Conservation (phyloP, 805 yeast genomes). For the Candida ortonii region DNA sequence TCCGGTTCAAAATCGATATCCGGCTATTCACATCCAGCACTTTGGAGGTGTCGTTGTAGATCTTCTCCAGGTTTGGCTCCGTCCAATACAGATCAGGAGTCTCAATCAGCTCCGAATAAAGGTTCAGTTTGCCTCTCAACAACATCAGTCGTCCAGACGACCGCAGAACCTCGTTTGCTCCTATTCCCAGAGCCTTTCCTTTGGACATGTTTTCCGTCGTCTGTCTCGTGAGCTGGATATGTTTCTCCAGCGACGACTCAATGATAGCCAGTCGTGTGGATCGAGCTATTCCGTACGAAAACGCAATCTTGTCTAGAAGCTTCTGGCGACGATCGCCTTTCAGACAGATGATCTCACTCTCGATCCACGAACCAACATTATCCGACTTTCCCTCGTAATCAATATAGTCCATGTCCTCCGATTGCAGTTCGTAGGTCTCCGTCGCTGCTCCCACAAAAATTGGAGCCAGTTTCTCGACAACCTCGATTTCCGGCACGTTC, state of each 20-base stretch:
- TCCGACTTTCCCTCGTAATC: constrained; percentile 16
- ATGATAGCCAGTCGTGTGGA: constrained; percentile 82
- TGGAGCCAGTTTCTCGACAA: constrained; percentile 49
- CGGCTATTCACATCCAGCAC: constrained; percentile 75
- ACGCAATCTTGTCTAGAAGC: constrained; percentile 78
- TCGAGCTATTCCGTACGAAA: constrained; percentile 82
- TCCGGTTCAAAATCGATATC: constrained; percentile 74
- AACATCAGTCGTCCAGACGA: constrained; percentile 74
- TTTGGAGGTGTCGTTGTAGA: constrained; percentile 68
- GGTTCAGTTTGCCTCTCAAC: constrained; percentile 76
- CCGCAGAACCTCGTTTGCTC: constrained; percentile 59
- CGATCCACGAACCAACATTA: constrained; percentile 31
- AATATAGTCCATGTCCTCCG: constrained; percentile 84
- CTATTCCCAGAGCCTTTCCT: constrained; percentile 52
- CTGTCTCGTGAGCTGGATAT: constrained; percentile 57
- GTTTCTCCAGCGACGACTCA: constrained; percentile 69
- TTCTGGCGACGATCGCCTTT: constrained; percentile 49
- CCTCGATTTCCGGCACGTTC: constrained; percentile 63
- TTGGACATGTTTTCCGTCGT: constrained; percentile 65
- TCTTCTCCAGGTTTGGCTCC: constrained; percentile 77
- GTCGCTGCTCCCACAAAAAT: constrained; percentile 47
- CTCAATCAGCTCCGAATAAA: constrained; percentile 85
- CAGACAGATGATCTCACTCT: constrained; percentile 71
- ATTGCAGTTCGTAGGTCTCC: constrained; percentile 52
- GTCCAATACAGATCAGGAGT: constrained; percentile 94